Percentiles rank a stretch among this genome's conserved stretches.
phyloP scores from a whole-genome alignment of 768 basidiomycete species.

The Asterophora parasitica region DNA sequence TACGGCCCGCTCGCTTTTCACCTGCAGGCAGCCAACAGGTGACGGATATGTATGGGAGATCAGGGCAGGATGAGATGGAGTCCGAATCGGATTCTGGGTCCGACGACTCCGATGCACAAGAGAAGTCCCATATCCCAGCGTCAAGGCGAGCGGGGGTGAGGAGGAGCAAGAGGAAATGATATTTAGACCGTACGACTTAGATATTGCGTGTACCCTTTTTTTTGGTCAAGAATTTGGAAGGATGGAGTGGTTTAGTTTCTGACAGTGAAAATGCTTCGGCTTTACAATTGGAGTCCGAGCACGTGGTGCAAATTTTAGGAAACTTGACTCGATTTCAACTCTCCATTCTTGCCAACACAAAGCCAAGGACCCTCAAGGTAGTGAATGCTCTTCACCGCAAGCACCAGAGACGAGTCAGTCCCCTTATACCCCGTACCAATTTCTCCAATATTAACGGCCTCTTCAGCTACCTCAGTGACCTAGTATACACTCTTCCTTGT shows the following conservation, averaged over 20 bases:
- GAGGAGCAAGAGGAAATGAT: slow-evolving; percentile 10
- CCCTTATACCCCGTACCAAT: slow-evolving; percentile 2
- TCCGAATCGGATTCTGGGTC: slow-evolving; percentile 41
- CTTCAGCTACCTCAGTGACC: slow-evolving; percentile 81
- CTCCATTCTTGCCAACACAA: slow-evolving; percentile 13
- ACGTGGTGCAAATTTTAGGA: slow-evolving; percentile 15
- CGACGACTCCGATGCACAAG: slow-evolving; percentile 35
- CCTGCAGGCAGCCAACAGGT: slow-evolving; percentile 23
- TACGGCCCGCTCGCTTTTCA: slow-evolving; percentile 26
- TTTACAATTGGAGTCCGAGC: slow-evolving; percentile 45
- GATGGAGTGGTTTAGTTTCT: too few species aligned
- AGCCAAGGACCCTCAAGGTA: slow-evolving; percentile 13
- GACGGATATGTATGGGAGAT: slow-evolving; percentile 34
- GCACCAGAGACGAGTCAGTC: slow-evolving; percentile 84
- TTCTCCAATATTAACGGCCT: slow-evolving; percentile 20
- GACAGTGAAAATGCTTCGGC: neutral
- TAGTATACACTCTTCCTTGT: slow-evolving; percentile 73
- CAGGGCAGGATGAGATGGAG: slow-evolving; percentile 28
- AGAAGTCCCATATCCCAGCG: slow-evolving; percentile 57
- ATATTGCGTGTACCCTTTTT: too few species aligned
- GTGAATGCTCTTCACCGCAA: slow-evolving; percentile 81
- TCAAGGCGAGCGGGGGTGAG: slow-evolving; percentile 47
- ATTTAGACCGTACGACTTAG: neutral
- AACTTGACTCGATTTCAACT: slow-evolving; percentile 7
- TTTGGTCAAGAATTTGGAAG: too few species aligned